Evolutionary conservation across 2,329 filamentous ascomycete species (phyloP), one percentile per base, ranked within the genome.

Genomic region (Penicillium sp.): DNA sequence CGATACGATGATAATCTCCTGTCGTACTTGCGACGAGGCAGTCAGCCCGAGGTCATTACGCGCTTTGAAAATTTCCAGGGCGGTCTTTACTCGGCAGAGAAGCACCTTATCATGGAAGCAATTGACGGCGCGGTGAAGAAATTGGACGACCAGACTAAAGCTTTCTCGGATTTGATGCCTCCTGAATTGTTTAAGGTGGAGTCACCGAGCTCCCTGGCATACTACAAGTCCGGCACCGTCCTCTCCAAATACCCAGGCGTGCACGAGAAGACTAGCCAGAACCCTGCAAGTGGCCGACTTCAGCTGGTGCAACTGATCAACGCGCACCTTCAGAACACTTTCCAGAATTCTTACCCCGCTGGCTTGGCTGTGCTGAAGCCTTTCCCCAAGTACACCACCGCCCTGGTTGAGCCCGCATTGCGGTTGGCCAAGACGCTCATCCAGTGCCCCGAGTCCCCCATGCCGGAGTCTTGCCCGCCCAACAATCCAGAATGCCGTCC

Each of bases 301-400:
- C 75, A 79, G 44, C 80, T 97, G 29, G 86, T 86, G 50, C 75
- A 81, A 40, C 79, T 97, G 51, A 88, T 96, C 66, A 91, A 88
- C 63, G 80, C 85, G 2, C 93, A 97, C 68, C 78, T 97, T 3
- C 91, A 96, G 66, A 79, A 80, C 46, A 87, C 84, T 9, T 97
- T 93, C 82, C 89, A 95, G 64, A 88, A 86, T 59, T 78, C 78
- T 20, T 95, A 93, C 68, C 75, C 81, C 1, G 78, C 80, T 33
- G 92, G 93, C 27, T 86, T 97, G 49, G 81, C 84, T 4, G 83
- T 96, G 3, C 75, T 95, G 38, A 91, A 95, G 66, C 90, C 92
- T 0, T 78, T 87, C 18, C 81, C 88, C 1, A 75, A 86, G 44
- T 83, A 90, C 66, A 92, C 87, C 33, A 87, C 86, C 1, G 78